Base-by-base conservation (phyloP, 2,329 filamentous ascomycete genomes). In the Ascochyta pisi region DNA sequence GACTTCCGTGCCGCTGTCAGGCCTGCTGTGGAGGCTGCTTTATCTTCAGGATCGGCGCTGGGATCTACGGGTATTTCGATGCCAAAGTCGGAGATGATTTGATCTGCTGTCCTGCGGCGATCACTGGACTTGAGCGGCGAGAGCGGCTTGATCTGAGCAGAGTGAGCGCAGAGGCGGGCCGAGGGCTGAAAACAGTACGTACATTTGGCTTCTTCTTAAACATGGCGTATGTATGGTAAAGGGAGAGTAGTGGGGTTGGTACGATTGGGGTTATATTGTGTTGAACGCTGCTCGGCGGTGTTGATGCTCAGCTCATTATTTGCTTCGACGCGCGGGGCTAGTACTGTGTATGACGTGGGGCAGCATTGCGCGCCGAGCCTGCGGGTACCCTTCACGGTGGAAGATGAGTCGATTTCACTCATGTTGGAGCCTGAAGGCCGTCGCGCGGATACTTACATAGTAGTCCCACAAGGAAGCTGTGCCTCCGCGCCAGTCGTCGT, bases 51-150 rank as follows among this genome's bases (percentile, higher is more conserved):
- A 3, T 75, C 72, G 24, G 73, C 68, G 34, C 76, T 68, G 31
- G 72, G 52, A 39, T 74, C 63, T 12, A 65, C 66, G 7, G 82
- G 80, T 1, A 84, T 67, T 35, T 79, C 68, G 57, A 88, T 79
- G 33, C 79, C 75, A 67, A 86, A 88, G 64, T 87, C 83, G 60
- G 80, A 73, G 67, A 89, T 89, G 64, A 90, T 88, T 62, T 86
- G 82, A 66, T 89, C 86, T 45, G 87, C 87, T 33, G 87, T 84
- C 64, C 84, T 87, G 55, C 87, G 81, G 56, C 87, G 82, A 66
- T 89, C 87, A 2, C 86, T 89, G 5, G 86, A 89, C 50, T 87
- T 83, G 48, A 90, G 76, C 37, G 87, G 86, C 4, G 86, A 81
- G 12, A 88, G 78, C 16, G 87, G 84, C 77, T 89, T 90, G 78